Evolutionary conservation across 441 rosid species (phyloP), one percentile per base, ranked within the genome.

Genomic region (Monsonia emarginata): DNA sequence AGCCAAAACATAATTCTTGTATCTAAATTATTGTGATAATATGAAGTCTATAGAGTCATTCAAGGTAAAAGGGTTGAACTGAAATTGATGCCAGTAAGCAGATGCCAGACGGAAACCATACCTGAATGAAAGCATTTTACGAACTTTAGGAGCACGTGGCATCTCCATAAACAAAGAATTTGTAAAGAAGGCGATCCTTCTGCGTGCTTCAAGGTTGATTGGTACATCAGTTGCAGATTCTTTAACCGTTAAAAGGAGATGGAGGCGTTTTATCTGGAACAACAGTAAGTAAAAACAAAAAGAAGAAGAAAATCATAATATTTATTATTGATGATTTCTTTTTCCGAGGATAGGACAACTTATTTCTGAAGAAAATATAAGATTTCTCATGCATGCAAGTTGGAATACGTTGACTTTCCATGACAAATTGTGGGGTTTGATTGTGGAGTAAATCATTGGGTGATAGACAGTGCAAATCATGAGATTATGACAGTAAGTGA

Each of bases 111-210:
- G 48, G 26, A 72, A 56, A 67, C 59, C 66, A 48, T 6, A 91
- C 99, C 97, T 95, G 89, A 95, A 95, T 58, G 99, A 95, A 72
- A 95, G 92, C 99, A 91, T 95, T 76, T 86, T 88, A 65, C 90
- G 94, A 75, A 95, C 99, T 54, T 84, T 80, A 62, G 99, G 97
- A 80, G 99, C 87, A 65, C 90, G 94, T 8, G 97, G 99, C 94
- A 95, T 91, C 68, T 95, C 97, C 99, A 91, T 95, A 77, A 95
- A 95, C 78, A 95, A 77, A 11, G 99, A 95, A 69, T 95, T 95
- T 65, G 97, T 72, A 79, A 95, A 91, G 81, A 95, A 95, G 61
- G 99, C 69, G 71, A 95, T 88, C 75, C 99, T 85, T 76, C 99
- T 87, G 61, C 96, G 88, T 8, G 99, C 99, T 86, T 95, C 97